Conservation (phyloP, 2,329 filamentous ascomycete genomes). For the Xylariaceae sp. region DNA sequence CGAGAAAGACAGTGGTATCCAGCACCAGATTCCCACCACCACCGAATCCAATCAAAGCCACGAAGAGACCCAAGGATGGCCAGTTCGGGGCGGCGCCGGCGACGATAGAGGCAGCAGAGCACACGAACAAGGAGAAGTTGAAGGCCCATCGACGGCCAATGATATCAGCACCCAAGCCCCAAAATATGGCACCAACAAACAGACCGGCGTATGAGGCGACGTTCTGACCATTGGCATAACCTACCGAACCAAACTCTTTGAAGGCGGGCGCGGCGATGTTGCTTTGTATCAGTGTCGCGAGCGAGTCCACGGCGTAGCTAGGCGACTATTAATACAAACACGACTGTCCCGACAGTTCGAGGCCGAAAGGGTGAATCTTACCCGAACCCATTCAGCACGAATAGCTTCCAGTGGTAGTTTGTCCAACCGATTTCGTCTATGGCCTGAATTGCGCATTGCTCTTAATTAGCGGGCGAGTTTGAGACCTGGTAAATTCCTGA, state of each 20-base stretch:
- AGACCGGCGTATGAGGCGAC: slow-evolving; percentile 50
- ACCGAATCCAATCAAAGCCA: slow-evolving; percentile 58
- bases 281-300: slow-evolving; percentile 55
- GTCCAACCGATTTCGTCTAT: slow-evolving; percentile 34
- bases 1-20: slow-evolving; percentile 49
- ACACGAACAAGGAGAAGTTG: slow-evolving; percentile 60
- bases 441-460: slow-evolving; percentile 20
- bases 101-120: slow-evolving; percentile 55
- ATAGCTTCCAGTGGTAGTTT: slow-evolving; percentile 49
- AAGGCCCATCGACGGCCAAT: slow-evolving; percentile 64
- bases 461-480: slow-evolving; percentile 1
- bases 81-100: slow-evolving; percentile 64
- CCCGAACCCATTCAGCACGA: slow-evolving; percentile 57
- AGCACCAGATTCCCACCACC: slow-evolving; percentile 59
- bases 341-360: background rate
- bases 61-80: slow-evolving; percentile 58
- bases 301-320: slow-evolving; percentile 52
- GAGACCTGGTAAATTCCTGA: background rate
- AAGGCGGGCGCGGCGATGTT: slow-evolving; percentile 55
- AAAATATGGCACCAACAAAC: slow-evolving; percentile 57
- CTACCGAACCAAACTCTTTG: slow-evolving; percentile 51
- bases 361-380: slow-evolving; percentile 24
- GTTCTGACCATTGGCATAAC: slow-evolving; percentile 53
- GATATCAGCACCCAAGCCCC: slow-evolving; percentile 62
- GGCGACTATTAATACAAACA: background rate